Evolutionary conservation across 345 rosid species (phyloP).

Genomic region (Eucalyptus fibrosa): DNA sequence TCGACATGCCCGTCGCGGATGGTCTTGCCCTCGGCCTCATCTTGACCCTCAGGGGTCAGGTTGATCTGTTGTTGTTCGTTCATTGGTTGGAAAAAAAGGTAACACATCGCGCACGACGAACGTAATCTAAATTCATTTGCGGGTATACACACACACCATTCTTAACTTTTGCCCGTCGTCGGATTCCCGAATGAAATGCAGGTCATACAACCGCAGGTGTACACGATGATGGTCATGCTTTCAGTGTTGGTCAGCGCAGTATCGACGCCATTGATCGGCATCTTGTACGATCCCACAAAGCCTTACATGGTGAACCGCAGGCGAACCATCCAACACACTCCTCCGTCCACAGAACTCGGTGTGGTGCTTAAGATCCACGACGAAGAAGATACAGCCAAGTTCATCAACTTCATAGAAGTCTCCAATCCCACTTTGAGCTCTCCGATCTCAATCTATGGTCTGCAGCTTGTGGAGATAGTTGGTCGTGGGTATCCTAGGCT

Average conservation of each 20-base stretch:
- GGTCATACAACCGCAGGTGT: conserved; percentile 18
- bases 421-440: conserved; percentile 29
- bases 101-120: not conserved
- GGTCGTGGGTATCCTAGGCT: conserved; percentile 48
- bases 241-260: conserved; percentile 12
- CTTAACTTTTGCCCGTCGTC: not conserved
- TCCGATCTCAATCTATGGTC: conserved; percentile 33
- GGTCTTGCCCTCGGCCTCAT: conserved; percentile 45
- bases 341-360: conserved; percentile 20
- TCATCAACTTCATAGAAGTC: conserved; percentile 44
- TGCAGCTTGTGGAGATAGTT: conserved; percentile 39
- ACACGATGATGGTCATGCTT: conserved; percentile 29
- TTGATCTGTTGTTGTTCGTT: conserved; percentile 30
- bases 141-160: too few relatives aligned
- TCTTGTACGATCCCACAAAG: conserved; percentile 58
- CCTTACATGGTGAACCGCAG: conserved; percentile 59
- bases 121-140: not conserved
- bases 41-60: conserved; percentile 58
- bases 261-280: conserved; percentile 28
- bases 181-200: not conserved
- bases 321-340: conserved; percentile 67
- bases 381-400: conserved; percentile 17
- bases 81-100: conserved; percentile 67
- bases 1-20: conserved; percentile 32
- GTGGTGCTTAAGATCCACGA: conserved; percentile 39